These are phyloP conservation scores for Syzygium oleosum DNA, from an alignment of 345 rosid genomes.

Conservation along the genomic window DNA sequence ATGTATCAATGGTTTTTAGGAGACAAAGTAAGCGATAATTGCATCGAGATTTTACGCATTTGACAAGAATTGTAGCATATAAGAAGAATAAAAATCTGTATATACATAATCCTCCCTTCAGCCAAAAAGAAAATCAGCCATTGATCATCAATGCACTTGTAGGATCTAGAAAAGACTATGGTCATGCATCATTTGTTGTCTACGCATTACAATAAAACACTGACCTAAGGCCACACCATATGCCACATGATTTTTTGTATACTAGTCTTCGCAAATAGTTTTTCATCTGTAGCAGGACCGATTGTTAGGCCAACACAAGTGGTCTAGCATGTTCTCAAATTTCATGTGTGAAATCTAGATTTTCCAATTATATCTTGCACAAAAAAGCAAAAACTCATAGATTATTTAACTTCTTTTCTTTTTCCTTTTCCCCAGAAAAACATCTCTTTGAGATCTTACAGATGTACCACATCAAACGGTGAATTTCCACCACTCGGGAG, in stretches of 20 bases:
- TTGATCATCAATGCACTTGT: neutral
- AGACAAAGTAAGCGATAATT: neutral
- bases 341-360: neutral
- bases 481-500: neutral
- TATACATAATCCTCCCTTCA: neutral
- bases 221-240: neutral
- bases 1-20: neutral
- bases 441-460: neutral
- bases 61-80: neutral
- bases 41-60: neutral
- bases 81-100: neutral
- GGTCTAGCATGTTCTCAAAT: neutral
- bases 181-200: neutral
- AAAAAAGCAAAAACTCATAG: neutral
- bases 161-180: neutral
- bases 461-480: neutral
- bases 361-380: neutral
- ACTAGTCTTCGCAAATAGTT: neutral
- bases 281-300: neutral
- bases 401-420: neutral
- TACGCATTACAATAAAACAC: neutral
- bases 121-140: neutral
- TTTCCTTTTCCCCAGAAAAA: neutral
- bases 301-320: neutral
- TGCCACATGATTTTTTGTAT: neutral